Percentiles rank a stretch among this genome's conserved stretches.
phyloP scores from a whole-genome alignment of 306 rosid species.

The Lathyrus sativus region DNA sequence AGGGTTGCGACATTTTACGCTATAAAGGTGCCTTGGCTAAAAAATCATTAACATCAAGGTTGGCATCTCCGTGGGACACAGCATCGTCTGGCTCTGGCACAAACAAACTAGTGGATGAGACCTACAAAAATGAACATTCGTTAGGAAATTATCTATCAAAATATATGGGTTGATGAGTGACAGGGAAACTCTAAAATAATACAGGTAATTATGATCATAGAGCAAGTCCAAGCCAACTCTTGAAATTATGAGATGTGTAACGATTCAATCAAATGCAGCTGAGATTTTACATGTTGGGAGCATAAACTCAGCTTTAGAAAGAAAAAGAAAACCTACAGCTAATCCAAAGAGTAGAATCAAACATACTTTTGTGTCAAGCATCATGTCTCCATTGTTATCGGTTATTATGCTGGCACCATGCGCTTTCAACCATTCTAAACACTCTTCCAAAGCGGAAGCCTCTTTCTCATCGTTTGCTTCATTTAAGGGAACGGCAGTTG shows the following conservation, averaged over 20 bases:
- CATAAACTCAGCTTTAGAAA: not conserved
- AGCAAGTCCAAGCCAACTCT: conserved; percentile 5
- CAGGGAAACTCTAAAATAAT: not conserved
- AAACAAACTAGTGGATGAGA: conserved; percentile 63
- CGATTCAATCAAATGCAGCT: conserved; percentile 17
- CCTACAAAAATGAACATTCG: conserved; percentile 54
- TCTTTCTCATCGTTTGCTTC: conserved; percentile 64
- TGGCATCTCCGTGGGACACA: conserved; percentile 90
- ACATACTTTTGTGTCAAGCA: conserved; percentile 81
- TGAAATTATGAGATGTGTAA: not conserved
- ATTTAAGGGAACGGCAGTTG: conserved; percentile 36
- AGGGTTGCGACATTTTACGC: conserved; percentile 43
- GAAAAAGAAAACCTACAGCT: not conserved
- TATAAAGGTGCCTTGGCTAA: conserved; percentile 68
- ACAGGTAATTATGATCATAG: not conserved
- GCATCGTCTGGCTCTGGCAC: conserved; percentile 96
- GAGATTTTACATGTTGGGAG: not conserved
- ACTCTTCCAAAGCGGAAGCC: conserved; percentile 68
- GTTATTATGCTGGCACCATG: conserved; percentile 74
- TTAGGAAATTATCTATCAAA: conserved; percentile 1
- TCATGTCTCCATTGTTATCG: conserved; percentile 71
- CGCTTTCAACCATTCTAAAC: conserved; percentile 90
- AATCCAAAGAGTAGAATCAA: conserved; percentile 26
- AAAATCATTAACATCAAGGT: conserved; percentile 90
- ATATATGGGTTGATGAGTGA: not conserved